Percentiles rank a stretch among this genome's conserved stretches.
Conservation (phyloP, 2,329 filamentous ascomycete genomes). For the Fusarium sp. region DNA sequence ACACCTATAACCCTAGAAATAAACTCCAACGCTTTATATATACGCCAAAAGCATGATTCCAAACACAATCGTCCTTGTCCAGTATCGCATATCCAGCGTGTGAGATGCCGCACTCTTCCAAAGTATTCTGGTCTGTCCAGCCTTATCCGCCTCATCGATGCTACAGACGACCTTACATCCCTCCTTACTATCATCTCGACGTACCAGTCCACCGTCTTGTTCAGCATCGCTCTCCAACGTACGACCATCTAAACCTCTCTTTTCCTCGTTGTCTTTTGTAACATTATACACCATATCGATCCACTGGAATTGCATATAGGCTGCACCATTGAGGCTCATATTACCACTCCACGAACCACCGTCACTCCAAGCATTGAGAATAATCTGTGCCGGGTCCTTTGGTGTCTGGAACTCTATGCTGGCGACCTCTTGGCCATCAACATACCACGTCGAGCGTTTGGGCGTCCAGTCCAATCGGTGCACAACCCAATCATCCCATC, state of each 20-base stretch:
- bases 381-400: conserved; percentile 61
- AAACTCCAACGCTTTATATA: neutral
- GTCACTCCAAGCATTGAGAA: conserved; percentile 72
- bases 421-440: conserved; percentile 62
- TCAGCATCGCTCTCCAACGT: conserved; percentile 17
- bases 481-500: conserved; percentile 68
- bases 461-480: conserved; percentile 72
- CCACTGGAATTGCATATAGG: conserved; percentile 71
- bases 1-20: neutral
- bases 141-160: conserved; percentile 50
- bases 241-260: conserved; percentile 11
- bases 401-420: conserved; percentile 68
- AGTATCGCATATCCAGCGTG: neutral
- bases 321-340: conserved; percentile 63
- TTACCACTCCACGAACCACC: conserved; percentile 70
- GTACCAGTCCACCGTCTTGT: conserved; percentile 50
- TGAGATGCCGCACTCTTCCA: conserved; percentile 43
- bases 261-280: conserved; percentile 35
- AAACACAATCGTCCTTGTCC: neutral
- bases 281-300: conserved; percentile 69
- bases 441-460: conserved; percentile 65
- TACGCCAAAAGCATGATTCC: neutral
- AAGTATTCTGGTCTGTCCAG: conserved; percentile 39
- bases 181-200: conserved; percentile 40
- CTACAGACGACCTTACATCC: conserved; percentile 49